A percentile compares a stretch with the other conserved stretches of the same genome.
Evolutionary conservation across 306 rosid genomes (phyloP).

Genomic region (Casuarina cunninghamiana): DNA sequence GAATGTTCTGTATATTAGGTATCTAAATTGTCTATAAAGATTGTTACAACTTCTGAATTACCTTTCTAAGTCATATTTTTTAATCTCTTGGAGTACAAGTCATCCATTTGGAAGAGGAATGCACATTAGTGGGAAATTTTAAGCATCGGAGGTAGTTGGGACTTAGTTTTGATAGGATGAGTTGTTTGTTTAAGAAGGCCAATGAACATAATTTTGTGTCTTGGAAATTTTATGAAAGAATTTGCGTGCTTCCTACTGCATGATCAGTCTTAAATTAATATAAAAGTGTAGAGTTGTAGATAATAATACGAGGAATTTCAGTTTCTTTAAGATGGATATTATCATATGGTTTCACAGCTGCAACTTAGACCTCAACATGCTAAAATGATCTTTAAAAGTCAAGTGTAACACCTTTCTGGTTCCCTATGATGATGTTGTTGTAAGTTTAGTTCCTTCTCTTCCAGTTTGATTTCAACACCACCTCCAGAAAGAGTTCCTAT

Average conservation of each 20-base stretch:
- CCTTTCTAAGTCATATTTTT: neutral
- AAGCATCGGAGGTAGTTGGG: slow-evolving; percentile 1
- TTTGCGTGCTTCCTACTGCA: slow-evolving; percentile 5
- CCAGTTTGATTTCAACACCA: slow-evolving; percentile 93
- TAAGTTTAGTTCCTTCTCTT: slow-evolving; percentile 28
- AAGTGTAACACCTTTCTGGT: slow-evolving; percentile 20
- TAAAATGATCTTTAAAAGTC: slow-evolving; percentile 8
- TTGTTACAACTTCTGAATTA: slow-evolving; percentile 3
- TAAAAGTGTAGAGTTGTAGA: neutral
- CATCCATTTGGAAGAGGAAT: neutral
- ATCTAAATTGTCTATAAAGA: neutral
- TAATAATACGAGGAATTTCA: neutral
- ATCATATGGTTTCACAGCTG: slow-evolving; percentile 10
- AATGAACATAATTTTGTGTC: slow-evolving; percentile 7
- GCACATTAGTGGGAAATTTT: neutral
- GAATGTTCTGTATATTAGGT: neutral
- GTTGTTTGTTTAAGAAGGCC: slow-evolving; percentile 1
- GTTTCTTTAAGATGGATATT: slow-evolving; percentile 4
- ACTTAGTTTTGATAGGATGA: neutral
- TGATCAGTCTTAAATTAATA: slow-evolving; percentile 1
- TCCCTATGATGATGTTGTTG: slow-evolving; percentile 22
- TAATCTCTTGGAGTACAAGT: neutral
- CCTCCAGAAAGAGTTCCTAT: slow-evolving; percentile 98
- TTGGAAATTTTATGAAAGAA: slow-evolving; percentile 12
- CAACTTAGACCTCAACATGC: slow-evolving; percentile 10